phyloP scores from a whole-genome alignment of 768 basidiomycete genomes.

The Amanita muscaria region DNA sequence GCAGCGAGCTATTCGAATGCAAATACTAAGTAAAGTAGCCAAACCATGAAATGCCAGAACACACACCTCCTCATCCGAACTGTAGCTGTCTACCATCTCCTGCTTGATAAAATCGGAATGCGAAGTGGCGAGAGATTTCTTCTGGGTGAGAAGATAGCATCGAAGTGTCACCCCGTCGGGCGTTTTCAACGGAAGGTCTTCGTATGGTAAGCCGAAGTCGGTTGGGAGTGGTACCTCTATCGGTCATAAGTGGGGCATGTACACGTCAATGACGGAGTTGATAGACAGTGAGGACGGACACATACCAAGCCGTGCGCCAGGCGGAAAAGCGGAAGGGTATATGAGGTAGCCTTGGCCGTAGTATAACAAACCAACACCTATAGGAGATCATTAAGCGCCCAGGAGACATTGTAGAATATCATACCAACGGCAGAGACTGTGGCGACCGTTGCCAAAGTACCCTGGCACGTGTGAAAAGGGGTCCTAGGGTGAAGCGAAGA shows the following conservation, averaged over 20 bases:
- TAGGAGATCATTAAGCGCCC: background rate
- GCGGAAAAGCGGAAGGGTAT: conserved; percentile 76
- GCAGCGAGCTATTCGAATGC: conserved; percentile 28
- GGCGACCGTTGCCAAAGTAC: conserved; percentile 46
- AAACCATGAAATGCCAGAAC: background rate
- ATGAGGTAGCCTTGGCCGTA: conserved; percentile 86
- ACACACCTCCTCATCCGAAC: conserved; percentile 51
- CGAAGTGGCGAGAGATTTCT: conserved; percentile 32
- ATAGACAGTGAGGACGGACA: too few relatives aligned
- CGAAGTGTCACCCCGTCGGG: conserved; percentile 63
- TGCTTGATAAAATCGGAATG: conserved; percentile 21
- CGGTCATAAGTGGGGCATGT: too few relatives aligned
- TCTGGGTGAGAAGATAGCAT: conserved; percentile 71
- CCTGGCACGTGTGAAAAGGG: conserved; percentile 24
- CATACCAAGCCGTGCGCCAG: conserved; percentile 70
- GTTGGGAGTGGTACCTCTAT: conserved; percentile 62
- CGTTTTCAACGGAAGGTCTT: conserved; percentile 64
- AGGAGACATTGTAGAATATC: conserved; percentile 11
- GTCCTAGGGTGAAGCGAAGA: background rate
- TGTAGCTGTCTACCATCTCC: conserved; percentile 28
- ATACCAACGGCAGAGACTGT: conserved; percentile 49
- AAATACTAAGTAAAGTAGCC: background rate
- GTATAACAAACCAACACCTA: conserved; percentile 70
- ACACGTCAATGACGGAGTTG: too few relatives aligned
- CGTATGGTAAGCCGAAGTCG: conserved; percentile 64